Conservation (phyloP, 2,329 filamentous ascomycete genomes). For the Leptographium radiaticola region DNA sequence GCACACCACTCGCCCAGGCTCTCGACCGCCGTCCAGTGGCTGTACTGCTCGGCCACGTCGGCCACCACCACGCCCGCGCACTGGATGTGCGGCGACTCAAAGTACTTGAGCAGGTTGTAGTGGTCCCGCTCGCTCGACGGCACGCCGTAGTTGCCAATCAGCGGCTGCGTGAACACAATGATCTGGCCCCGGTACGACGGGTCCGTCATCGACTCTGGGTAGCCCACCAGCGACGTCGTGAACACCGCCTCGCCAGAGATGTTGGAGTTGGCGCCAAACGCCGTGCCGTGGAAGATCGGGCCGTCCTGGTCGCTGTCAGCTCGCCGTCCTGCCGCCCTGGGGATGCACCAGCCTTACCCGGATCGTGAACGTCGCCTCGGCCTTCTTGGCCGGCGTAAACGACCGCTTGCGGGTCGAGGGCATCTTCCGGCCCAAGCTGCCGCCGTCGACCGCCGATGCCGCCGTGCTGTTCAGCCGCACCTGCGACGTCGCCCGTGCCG, state of each 20-base stretch:
- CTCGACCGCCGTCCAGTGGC: slow-evolving; percentile 97
- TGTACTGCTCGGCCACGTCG: slow-evolving; percentile 87
- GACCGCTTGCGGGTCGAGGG: slow-evolving; percentile 43
- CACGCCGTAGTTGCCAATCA: slow-evolving; percentile 98
- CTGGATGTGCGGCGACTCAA: slow-evolving; percentile 96
- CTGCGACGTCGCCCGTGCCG: slow-evolving; percentile 13
- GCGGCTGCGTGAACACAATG: slow-evolving; percentile 91
- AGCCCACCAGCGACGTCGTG: slow-evolving; percentile 93
- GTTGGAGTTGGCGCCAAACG: slow-evolving; percentile 92
- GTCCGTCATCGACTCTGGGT: slow-evolving; percentile 88
- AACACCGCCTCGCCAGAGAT: slow-evolving; percentile 97
- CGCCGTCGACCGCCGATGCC: slow-evolving; percentile 45
- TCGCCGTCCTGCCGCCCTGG: too few species aligned
- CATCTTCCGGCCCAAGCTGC: slow-evolving; percentile 57
- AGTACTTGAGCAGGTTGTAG: slow-evolving; percentile 89
- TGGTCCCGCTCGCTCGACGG: slow-evolving; percentile 75
- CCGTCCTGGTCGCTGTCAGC: slow-evolving; percentile 52
- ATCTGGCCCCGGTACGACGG: slow-evolving; percentile 90
- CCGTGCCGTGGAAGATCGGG: slow-evolving; percentile 90
- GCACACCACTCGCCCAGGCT: slow-evolving; percentile 89
- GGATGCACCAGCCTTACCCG: slow-evolving; percentile 37
- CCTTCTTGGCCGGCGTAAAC: slow-evolving; percentile 49
- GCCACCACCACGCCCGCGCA: slow-evolving; percentile 91
- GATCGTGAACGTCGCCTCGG: slow-evolving; percentile 88
- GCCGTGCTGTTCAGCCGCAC: slow-evolving; percentile 19